These are phyloP conservation scores for Aspergillus hancockii DNA, from an alignment of 495 filamentous ascomycete species.

Conservation along the genomic window DNA sequence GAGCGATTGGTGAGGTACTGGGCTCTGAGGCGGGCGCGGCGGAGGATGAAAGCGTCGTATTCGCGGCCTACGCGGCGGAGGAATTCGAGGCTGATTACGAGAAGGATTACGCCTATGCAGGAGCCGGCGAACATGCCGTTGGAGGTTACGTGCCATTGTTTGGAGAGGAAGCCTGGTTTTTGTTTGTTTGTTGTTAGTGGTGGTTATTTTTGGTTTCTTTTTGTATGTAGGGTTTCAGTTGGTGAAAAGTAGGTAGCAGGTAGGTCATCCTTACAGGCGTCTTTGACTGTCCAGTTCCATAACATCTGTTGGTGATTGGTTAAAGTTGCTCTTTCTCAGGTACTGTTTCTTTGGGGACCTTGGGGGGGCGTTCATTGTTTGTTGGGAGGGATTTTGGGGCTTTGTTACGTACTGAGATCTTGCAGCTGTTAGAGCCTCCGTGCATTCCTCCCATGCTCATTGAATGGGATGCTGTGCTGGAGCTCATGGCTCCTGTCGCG, in stretches of 20 bases:
- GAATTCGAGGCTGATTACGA: slow-evolving; percentile 64
- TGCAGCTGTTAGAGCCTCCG: slow-evolving; percentile 28
- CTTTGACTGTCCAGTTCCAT: slow-evolving; percentile 75
- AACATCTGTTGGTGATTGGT: slow-evolving; percentile 57
- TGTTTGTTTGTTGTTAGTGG: slow-evolving; percentile 12
- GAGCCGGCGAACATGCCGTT: slow-evolving; percentile 64
- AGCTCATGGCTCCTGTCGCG: background rate
- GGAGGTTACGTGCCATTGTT: slow-evolving; percentile 64
- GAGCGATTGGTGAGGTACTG: slow-evolving; percentile 8
- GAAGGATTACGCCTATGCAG: slow-evolving; percentile 67
- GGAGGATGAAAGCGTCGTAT: slow-evolving; percentile 62
- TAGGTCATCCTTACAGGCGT: slow-evolving; percentile 50
- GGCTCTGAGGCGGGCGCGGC: slow-evolving; percentile 30
- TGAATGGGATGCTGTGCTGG: background rate
- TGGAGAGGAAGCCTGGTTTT: slow-evolving; percentile 62
- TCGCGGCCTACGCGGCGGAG: slow-evolving; percentile 58
- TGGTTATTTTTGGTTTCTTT: background rate
- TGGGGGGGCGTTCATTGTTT: no score
- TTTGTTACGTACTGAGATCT: slow-evolving; percentile 44
- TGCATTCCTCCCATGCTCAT: slow-evolving; percentile 20
- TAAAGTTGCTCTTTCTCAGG: background rate
- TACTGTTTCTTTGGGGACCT: background rate
- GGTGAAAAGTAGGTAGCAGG: slow-evolving; percentile 1
- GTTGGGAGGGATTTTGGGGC: background rate
- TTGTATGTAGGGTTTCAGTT: background rate